phyloP scores from a whole-genome alignment of 2,329 filamentous ascomycete genomes.

The Paraphaeosphaeria sporulosa region DNA sequence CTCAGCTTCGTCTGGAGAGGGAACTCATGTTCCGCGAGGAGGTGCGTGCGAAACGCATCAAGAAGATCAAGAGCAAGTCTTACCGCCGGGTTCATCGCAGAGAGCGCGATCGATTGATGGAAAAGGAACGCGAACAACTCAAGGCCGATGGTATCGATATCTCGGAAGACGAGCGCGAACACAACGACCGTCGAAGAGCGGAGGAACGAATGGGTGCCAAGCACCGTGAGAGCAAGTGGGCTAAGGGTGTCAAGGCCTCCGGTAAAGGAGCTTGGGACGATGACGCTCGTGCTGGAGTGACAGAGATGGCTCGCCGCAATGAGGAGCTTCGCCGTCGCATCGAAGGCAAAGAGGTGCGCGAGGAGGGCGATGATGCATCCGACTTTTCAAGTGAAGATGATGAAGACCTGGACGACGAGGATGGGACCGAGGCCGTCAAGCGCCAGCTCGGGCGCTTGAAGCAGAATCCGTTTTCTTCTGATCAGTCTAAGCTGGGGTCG shows the following conservation, averaged over 20 bases:
- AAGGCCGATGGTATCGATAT: conserved; percentile 66
- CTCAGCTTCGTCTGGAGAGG: conserved; percentile 78
- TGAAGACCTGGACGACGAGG: conserved; percentile 68
- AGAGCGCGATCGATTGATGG: conserved; percentile 68
- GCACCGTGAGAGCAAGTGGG: conserved; percentile 91
- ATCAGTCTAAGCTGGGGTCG: conserved; percentile 71
- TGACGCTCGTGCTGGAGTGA: conserved; percentile 77
- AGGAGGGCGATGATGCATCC: conserved; percentile 54
- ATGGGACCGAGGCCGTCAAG: conserved; percentile 51
- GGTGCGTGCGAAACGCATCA: conserved; percentile 87
- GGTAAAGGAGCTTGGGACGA: conserved; percentile 89
- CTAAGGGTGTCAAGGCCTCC: conserved; percentile 80
- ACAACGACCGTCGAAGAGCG: conserved; percentile 76
- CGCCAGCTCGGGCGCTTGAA: conserved; percentile 48
- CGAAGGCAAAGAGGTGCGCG: conserved; percentile 70
- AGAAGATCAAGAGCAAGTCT: conserved; percentile 98
- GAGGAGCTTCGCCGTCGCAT: conserved; percentile 83
- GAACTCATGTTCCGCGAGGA: conserved; percentile 90
- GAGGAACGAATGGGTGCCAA: conserved; percentile 85
- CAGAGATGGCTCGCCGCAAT: conserved; percentile 81
- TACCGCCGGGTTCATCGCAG: conserved; percentile 92
- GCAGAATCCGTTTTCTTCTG: conserved; percentile 63
- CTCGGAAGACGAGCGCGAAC: conserved; percentile 70
- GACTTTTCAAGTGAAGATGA: conserved; percentile 58
- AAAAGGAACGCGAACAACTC: conserved; percentile 65